Evolutionary conservation across 73 alveolate species (phyloP), one percentile per base, ranked within the genome.

Genomic region (Paramecium biaurelia): DNA sequence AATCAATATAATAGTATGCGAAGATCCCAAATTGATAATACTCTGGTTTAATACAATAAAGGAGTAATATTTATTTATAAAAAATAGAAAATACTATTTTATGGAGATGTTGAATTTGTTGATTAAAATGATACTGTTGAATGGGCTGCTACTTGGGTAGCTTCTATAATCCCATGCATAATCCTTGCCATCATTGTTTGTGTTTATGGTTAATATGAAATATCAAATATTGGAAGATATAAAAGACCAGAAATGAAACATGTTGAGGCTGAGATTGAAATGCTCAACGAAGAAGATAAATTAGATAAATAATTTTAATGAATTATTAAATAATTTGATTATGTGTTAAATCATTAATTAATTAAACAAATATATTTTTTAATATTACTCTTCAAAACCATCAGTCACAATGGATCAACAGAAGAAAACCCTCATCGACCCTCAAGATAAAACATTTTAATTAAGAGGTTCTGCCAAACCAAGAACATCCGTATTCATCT

Each of bases 391-490:
- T 58, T 58, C 38, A 21, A 21, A 58, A 58, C 42, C 76, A 58
- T 58, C 20, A 11, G 18, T 45, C 58, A 58, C 53, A 6, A 76
- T 76, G 89, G 89, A 76, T 20, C 42, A 76, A 76, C 41, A 37
- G 70, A 38, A 76, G 70, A 76, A 76, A 42, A 76, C 37, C 24
- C 63, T 21, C 38, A 76, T 76, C 63, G 89, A 76, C 89, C 89
- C 89, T 76, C 37, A 35, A 41, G 89, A 76, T 20, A 76, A 76
- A 18, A 30, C 38, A 4, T 41, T 38, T 12, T 76, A 37, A 76
- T 76, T 76, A 42, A 76, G 89, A 5, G 37, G 70, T 21, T 32
- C 38, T n/a, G 21, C 70, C 28, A 76, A 76, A n/a, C 70, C 89
- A n/a, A 35, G 89, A 76, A 76, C 63, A 20, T 14, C 70, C 1